Base-by-base conservation (phyloP, 2,329 filamentous ascomycete species). In the Xylaria sp. region DNA sequence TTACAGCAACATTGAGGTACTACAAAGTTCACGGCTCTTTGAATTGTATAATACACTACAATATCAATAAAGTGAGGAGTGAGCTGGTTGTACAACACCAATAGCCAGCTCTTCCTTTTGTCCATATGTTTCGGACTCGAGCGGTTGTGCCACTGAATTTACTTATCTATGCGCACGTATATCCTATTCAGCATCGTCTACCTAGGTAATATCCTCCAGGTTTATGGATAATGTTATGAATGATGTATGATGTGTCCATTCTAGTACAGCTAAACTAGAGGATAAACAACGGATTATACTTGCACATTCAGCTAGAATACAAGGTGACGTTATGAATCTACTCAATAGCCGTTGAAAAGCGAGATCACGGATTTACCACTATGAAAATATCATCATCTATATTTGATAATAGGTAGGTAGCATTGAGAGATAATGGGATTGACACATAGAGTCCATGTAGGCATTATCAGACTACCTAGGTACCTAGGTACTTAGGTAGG, bases 31-130 rank as follows among this genome's bases (percentile, higher is more conserved):
- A 65, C 56, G 17, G 50, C 55, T 29, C 39, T 66, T 66, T 61
- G 31, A 63, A 57, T 45, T 72, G 70, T 72, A 72, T 68, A 68
- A 61, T 63, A 70, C 69, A 69, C 57, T 62, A 69, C 69, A 69
- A 59, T 62, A 69, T 65, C 65, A 61, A 67, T 65, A 54, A 47
- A 66, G 55, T 63, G 49, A 68, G 42, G 56, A 60, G 29, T 42
- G 42, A 63, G 55, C 55, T 49, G 65, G 29, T 33, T 65, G 53
- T 61, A 38, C 50, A 58, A 59, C 36, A 33, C 56, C 57, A 50
- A 60, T 44, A 47, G 31, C 42, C 39, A 27, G 36, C 39, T 45
- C 31, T 58, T 69, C 47, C 61, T 38, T 68, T 57, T 69, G 54
- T 63, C 44, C 20, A 44, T 47, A 42, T 55, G 36, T 42, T 31